A percentile compares a stretch with the other conserved stretches of the same genome.
phyloP scores from a whole-genome alignment of 306 rosid species.

The Lathyrus tuberosus region DNA sequence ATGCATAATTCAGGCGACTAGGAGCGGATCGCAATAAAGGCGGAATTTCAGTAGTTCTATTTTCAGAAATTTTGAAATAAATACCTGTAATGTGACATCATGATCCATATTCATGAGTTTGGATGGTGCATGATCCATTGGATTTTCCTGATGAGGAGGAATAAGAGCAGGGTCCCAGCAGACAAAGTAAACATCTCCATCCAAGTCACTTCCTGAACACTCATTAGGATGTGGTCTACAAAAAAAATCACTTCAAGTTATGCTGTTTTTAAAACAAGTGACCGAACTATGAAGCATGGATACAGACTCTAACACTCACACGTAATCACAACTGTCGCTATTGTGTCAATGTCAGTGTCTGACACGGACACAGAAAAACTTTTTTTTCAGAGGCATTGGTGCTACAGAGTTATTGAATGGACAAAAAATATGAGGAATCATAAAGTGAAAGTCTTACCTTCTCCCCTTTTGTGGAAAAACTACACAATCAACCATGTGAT shows the following conservation, averaged over 20 bases:
- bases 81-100: constrained; percentile 75
- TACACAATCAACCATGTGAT: constrained; percentile 84
- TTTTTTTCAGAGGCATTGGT: too few species aligned
- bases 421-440: background rate
- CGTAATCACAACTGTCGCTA: too few species aligned
- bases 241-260: constrained; percentile 5
- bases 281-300: too few species aligned
- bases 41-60: too few species aligned
- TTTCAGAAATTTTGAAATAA: constrained; percentile 3
- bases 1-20: background rate
- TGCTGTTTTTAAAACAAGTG: background rate
- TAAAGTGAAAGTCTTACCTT: constrained; percentile 45
- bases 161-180: constrained; percentile 75
- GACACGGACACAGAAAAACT: too few species aligned
- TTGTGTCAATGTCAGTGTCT: too few species aligned
- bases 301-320: too few species aligned
- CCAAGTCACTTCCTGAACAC: constrained; percentile 87
- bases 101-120: constrained; percentile 50
- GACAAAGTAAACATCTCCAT: constrained; percentile 77
- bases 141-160: constrained; percentile 44
- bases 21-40: background rate
- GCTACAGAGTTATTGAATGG: background rate
- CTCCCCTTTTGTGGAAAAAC: constrained; percentile 79
- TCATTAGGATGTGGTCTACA: constrained; percentile 87
- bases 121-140: constrained; percentile 62